Percentiles rank a stretch among this genome's conserved stretches.
These are phyloP conservation scores for Annona squamosa DNA, from an alignment of 164 flowering plant species.

Conservation along the genomic window DNA sequence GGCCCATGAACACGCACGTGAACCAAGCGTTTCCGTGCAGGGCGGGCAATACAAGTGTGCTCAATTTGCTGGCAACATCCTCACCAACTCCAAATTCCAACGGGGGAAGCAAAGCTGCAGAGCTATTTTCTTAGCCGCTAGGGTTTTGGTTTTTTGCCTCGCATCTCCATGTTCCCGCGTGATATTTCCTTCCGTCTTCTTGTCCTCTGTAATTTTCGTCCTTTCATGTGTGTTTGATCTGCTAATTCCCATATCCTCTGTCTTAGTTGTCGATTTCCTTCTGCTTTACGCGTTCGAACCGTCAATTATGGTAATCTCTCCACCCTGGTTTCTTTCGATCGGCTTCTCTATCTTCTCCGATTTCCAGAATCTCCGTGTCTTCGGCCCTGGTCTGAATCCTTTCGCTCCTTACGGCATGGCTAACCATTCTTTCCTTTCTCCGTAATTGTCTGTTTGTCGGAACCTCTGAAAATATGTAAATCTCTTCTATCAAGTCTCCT, in stretches of 20 bases:
- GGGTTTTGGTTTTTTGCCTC: constrained; percentile 6
- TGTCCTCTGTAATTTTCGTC: neutral
- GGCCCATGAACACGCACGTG: neutral
- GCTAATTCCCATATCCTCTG: neutral
- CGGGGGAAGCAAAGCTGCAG: neutral
- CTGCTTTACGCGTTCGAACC: neutral
- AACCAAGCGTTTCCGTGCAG: neutral
- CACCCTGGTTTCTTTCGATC: constrained; percentile 16
- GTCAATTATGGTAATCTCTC: constrained; percentile 31
- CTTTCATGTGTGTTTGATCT: neutral
- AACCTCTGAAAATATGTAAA: constrained; percentile 19
- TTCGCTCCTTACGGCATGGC: constrained; percentile 68
- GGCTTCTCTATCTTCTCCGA: constrained; percentile 17
- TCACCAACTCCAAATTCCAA: neutral
- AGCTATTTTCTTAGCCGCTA: neutral
- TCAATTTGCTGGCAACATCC: no score
- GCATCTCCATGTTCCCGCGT: neutral
- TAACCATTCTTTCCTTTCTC: constrained; percentile 58
- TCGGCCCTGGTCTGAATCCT: constrained; percentile 96
- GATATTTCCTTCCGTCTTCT: neutral
- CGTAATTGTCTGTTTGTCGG: constrained; percentile 27
- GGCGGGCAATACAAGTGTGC: no score
- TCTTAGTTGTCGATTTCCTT: neutral
- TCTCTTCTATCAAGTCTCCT: neutral
- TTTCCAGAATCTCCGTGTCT: constrained; percentile 56